Percentiles rank a stretch among this genome's conserved stretches.
phyloP scores from a whole-genome alignment of 257 asterid genomes.

The Scutellaria barbata region DNA sequence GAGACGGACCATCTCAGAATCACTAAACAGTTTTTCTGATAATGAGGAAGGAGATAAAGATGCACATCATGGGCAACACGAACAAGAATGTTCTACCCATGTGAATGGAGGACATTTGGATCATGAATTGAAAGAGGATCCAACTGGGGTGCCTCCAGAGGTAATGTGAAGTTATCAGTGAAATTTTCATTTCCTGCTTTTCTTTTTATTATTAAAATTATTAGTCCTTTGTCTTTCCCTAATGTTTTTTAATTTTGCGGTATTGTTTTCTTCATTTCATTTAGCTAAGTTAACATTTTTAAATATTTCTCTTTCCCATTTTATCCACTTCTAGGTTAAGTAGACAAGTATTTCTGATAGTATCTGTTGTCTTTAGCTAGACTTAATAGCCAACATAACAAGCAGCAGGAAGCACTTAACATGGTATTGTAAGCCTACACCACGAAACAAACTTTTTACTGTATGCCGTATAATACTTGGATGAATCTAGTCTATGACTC shows the following conservation, averaged over 20 bases:
- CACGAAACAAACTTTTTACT: too few relatives aligned
- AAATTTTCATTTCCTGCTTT: conserved; percentile 18
- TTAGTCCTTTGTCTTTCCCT: neutral
- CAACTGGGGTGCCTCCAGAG: conserved; percentile 85
- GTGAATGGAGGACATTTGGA: conserved; percentile 68
- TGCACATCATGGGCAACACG: conserved; percentile 51
- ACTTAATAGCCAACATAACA: too few relatives aligned
- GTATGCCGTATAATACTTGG: too few relatives aligned
- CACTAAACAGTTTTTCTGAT: conserved; percentile 66
- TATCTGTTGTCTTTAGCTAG: too few relatives aligned
- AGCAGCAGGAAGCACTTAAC: too few relatives aligned
- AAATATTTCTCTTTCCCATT: too few relatives aligned
- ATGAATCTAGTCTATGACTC: too few relatives aligned
- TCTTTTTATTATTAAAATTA: conserved; percentile 24
- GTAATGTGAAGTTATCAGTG: conserved; percentile 44
- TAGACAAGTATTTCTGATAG: too few relatives aligned
- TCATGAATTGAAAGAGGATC: conserved; percentile 68
- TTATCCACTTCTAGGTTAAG: too few relatives aligned
- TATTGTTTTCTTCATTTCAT: too few relatives aligned
- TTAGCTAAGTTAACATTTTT: too few relatives aligned
- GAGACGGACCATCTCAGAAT: conserved; percentile 55
- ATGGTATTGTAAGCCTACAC: too few relatives aligned
- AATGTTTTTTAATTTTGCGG: neutral
- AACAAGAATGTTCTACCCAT: conserved; percentile 48
- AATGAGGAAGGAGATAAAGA: conserved; percentile 74